Percentiles rank a stretch among this genome's conserved stretches.
Evolutionary conservation across 306 rosid genomes (phyloP).

Genomic region (Rubus idaeus): DNA sequence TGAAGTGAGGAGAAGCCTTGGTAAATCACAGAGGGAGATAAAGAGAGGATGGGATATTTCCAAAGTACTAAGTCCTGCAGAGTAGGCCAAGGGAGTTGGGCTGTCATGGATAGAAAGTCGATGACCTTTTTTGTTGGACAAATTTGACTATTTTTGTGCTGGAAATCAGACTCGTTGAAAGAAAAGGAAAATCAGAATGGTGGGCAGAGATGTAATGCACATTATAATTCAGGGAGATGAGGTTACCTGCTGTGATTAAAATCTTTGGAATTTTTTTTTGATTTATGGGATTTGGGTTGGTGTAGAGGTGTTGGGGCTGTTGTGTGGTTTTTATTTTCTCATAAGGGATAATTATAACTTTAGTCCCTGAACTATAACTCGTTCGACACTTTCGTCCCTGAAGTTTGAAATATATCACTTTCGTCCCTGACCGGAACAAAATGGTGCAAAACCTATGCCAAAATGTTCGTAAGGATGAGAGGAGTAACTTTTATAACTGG

Average conservation of each 20-base stretch:
- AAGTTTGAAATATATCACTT: too few species aligned
- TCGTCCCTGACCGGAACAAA: too few species aligned
- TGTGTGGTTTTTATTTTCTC: neutral
- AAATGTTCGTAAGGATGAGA: too few species aligned
- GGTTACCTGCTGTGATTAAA: neutral
- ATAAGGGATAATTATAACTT: too few species aligned
- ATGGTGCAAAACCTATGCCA: too few species aligned
- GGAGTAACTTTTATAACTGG: too few species aligned
- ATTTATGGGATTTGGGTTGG: constrained; percentile 1
- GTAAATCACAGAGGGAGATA: neutral
- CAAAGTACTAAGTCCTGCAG: neutral
- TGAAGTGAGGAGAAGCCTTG: neutral
- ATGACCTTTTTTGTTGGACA: neutral
- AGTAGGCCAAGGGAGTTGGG: neutral
- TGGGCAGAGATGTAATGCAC: constrained; percentile 1
- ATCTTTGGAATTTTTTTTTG: neutral
- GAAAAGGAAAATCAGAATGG: neutral
- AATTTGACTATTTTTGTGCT: neutral
- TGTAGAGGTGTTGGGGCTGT: neutral
- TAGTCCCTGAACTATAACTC: too few species aligned
- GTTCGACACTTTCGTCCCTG: too few species aligned
- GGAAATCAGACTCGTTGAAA: neutral
- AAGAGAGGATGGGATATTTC: neutral
- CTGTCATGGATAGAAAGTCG: neutral
- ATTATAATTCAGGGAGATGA: neutral